Base-by-base conservation (phyloP, 2,329 filamentous ascomycete species). In the Aspergillus awamori region DNA sequence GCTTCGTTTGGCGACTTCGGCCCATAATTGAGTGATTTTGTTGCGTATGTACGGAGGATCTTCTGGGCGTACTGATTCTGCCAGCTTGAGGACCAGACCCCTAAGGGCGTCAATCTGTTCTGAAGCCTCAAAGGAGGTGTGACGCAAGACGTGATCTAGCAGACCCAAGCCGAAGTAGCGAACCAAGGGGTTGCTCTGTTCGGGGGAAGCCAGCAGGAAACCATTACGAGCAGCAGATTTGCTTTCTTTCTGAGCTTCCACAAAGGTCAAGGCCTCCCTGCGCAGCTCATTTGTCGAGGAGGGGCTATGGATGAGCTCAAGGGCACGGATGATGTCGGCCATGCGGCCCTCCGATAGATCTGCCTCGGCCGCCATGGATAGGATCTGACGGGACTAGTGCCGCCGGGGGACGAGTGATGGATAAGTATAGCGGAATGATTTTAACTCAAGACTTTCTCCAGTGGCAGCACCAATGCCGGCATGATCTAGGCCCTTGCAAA, bases 1-100 rank as follows among this genome's bases (percentile, higher is more conserved):
- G 73, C 87, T 91, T 70, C 94, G 86, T 81, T 98, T 98, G 43
- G 93, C 93, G 57, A 97, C 83, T 76, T 98, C 95, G 7, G 93
- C 91, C 95, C 95, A 99, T 63, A 99, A 80, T 77, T 96, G 90
- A 28, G 92, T 92, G 36, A 95, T 89, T 80, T 99, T 99, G 82
- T 96, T 98, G 68, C 94, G 86, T 66, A 97, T 81, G 74, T 93
- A 99, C 33, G 85, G 77, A 2, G 92, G 91, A 73, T 98, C 94
- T 20, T 87, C 84, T 49, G 84, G 84, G 5, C 86, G 83, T 47
- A 96, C 82, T 63, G 85, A 84, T 70, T 90, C 86, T 11, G 92
- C 91, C 11, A 99, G 87, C 73, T 89, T 84, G 59, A 97, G 79
- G 47, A 97, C 87, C 85, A 93, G 95, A 61, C 83, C 83, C 53